phyloP scores from a whole-genome alignment of 768 basidiomycete genomes.

The Lepiota brunneoincarnata region DNA sequence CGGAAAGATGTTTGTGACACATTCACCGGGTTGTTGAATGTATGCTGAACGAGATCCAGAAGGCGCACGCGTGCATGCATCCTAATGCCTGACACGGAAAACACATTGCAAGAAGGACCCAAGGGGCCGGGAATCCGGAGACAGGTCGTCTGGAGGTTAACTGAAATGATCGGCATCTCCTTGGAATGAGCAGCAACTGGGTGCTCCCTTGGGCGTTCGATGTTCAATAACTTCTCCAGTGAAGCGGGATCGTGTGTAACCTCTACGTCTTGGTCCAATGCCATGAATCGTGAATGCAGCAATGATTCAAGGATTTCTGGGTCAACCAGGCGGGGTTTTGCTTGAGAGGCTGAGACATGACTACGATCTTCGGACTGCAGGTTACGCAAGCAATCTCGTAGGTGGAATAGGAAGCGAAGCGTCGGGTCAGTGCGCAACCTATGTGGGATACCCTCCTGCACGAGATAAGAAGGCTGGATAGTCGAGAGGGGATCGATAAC shows the following conservation, averaged over 20 bases:
- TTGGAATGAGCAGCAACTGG: constrained; percentile 2
- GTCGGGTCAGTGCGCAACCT: constrained; percentile 62
- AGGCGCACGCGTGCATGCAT: constrained; percentile 21
- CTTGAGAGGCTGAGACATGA: constrained; percentile 15
- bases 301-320: constrained; percentile 31
- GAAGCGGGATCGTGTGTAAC: constrained; percentile 7
- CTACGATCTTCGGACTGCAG: constrained; percentile 25
- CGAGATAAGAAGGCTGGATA: constrained; percentile 80
- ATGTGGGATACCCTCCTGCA: constrained; percentile 72
- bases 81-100: constrained; percentile 30
- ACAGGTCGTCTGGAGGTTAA: constrained; percentile 26
- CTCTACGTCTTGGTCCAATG: constrained; percentile 14
- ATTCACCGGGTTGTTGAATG: constrained; percentile 22
- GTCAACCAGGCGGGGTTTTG: constrained; percentile 13
- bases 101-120: constrained; percentile 25
- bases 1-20: constrained; percentile 47
- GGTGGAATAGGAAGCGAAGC: constrained; percentile 78
- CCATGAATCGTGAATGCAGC: constrained; percentile 35
- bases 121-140: constrained; percentile 33
- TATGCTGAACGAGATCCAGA: constrained; percentile 26
- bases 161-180: constrained; percentile 14
- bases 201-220: constrained; percentile 6
- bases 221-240: constrained; percentile 20
- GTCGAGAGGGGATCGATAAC: constrained; percentile 77
- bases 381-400: constrained; percentile 63